Conservation (phyloP, 2,329 filamentous ascomycete species). For the Pseudofabraea citricarpa region DNA sequence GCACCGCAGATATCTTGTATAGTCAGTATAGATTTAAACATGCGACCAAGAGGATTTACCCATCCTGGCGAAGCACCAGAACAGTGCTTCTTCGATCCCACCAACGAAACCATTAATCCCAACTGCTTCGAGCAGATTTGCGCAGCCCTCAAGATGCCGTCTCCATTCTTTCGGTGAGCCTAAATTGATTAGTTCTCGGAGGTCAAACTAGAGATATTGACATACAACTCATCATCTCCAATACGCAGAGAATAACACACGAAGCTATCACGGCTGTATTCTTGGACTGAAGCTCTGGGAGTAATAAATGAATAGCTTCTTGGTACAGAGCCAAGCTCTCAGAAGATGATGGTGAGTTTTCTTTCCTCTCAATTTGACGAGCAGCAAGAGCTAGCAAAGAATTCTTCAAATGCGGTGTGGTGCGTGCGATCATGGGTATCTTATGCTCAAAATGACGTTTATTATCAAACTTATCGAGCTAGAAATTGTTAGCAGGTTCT, state of each 20-base stretch:
- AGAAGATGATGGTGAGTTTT: constrained; percentile 32
- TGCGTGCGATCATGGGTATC: constrained; percentile 40
- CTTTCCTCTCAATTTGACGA: constrained; percentile 43
- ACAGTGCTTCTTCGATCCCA: constrained; percentile 44
- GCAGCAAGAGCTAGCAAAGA: constrained; percentile 47
- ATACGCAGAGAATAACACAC: constrained; percentile 47
- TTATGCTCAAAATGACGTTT: constrained; percentile 42
- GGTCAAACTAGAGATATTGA: neutral
- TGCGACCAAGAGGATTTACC: constrained; percentile 20
- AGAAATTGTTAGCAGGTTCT: too few species aligned
- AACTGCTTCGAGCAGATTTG: constrained; percentile 43
- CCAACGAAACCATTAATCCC: constrained; percentile 46
- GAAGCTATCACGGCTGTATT: constrained; percentile 46
- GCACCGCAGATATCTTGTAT: constrained; percentile 43
- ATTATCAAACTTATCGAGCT: constrained; percentile 48
- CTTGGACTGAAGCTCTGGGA: constrained; percentile 41
- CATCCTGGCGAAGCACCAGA: constrained; percentile 52
- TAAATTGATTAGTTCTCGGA: constrained; percentile 2
- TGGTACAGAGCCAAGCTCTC: constrained; percentile 45
- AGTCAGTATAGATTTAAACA: constrained; percentile 3
- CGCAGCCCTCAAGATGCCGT: constrained; percentile 47
- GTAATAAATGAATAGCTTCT: constrained; percentile 43
- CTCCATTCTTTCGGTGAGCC: constrained; percentile 41
- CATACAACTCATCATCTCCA: constrained; percentile 47
- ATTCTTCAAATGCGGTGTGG: constrained; percentile 39